These are phyloP conservation scores for Lenwebbia sp. DNA, from an alignment of 345 rosid species.

Conservation along the genomic window DNA sequence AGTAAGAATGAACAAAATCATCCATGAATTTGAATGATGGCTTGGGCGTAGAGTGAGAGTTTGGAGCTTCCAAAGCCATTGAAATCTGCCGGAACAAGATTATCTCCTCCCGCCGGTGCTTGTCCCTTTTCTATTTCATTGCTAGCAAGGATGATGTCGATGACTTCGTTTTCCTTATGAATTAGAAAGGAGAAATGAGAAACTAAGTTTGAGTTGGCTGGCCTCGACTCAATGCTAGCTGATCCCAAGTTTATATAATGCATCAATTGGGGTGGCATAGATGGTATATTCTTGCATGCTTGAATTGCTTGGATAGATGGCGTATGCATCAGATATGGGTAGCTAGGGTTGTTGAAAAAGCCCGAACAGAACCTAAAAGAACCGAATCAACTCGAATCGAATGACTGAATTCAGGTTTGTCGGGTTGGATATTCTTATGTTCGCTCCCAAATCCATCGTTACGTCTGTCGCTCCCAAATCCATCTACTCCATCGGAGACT, in stretches of 20 bases:
- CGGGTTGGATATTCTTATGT: not conserved
- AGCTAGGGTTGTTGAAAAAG: not conserved
- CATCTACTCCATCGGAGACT: accelerated
- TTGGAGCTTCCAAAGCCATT: not conserved
- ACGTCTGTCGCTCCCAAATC: not conserved
- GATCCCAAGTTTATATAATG: not conserved
- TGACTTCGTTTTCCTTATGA: no score
- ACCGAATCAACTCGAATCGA: accelerated
- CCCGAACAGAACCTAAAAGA: no score
- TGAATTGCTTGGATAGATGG: not conserved
- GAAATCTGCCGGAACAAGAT: not conserved
- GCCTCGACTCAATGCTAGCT: not conserved
- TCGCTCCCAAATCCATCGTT: not conserved
- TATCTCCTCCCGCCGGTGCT: not conserved
- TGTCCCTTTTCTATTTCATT: not conserved
- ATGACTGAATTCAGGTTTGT: accelerated
- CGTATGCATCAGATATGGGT: not conserved
- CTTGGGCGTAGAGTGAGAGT: not conserved
- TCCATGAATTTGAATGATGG: not conserved
- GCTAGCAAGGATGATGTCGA: no score
- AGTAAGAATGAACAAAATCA: not conserved
- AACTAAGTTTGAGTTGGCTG: not conserved
- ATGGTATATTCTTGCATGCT: not conserved
- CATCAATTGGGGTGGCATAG: not conserved
- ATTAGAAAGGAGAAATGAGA: not conserved